phyloP scores from a whole-genome alignment of 352 stramenopile genomes.

The Globisporangium nodosum region DNA sequence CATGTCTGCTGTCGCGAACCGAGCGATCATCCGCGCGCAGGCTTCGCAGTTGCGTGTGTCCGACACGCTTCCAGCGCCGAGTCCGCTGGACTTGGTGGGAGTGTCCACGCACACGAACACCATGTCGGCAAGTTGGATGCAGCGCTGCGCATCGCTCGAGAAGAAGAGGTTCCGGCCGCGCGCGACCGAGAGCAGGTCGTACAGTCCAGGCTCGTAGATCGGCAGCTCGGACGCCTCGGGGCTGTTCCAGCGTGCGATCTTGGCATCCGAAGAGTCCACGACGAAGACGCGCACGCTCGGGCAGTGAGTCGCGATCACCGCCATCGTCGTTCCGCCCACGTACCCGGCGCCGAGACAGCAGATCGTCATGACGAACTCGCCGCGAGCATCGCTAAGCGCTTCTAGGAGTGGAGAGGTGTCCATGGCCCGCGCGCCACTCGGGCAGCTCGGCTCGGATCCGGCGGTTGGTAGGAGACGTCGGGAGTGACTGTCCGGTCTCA shows the following conservation, averaged over 20 bases:
- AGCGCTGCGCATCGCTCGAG: constrained; percentile 95
- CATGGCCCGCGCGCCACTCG: background rate
- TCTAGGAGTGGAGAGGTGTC: background rate
- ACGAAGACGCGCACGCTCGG: constrained; percentile 97
- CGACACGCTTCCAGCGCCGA: constrained; percentile 95
- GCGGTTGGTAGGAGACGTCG: background rate
- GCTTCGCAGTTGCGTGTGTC: constrained; percentile 99
- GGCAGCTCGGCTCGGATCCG: background rate
- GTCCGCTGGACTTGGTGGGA: constrained; percentile 96
- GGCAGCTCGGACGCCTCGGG: constrained; percentile 81
- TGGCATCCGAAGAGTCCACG: constrained; percentile 92
- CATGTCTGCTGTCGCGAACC: constrained; percentile 92
- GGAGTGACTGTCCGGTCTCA: background rate
- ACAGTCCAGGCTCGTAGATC: constrained; percentile 99
- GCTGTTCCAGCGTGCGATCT: constrained; percentile 99
- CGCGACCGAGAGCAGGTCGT: constrained; percentile 91
- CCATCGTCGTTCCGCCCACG: constrained; percentile 99
- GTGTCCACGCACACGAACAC: constrained; percentile 99
- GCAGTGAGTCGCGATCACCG: constrained; percentile 97
- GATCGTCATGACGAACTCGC: constrained; percentile 61
- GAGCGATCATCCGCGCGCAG: constrained; percentile 97
- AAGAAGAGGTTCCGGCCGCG: constrained; percentile 98
- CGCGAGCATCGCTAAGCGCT: constrained; percentile 16
- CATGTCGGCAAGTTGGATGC: constrained; percentile 96
- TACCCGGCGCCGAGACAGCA: constrained; percentile 98